A percentile compares a stretch with the other conserved stretches of the same genome.
phyloP scores from a whole-genome alignment of 257 asterid species.

The Ilex aquifolium region DNA sequence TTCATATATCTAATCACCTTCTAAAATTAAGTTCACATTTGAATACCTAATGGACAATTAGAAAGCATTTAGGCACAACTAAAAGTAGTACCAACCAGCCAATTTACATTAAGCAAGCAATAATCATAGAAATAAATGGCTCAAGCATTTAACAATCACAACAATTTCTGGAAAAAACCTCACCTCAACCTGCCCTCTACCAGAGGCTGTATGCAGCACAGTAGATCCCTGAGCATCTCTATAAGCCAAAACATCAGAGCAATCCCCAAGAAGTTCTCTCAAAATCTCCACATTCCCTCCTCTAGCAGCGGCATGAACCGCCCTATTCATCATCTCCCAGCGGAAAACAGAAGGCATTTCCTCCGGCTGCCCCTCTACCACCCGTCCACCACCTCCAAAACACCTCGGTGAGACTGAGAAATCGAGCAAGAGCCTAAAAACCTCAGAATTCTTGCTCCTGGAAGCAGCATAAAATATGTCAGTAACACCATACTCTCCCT shows the following conservation, averaged over 20 bases:
- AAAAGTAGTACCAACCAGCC: too few relatives aligned
- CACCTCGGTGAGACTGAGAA: slow-evolving; percentile 22
- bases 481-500: slow-evolving; percentile 85
- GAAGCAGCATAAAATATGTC: slow-evolving; percentile 85
- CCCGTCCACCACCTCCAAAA: slow-evolving; percentile 1
- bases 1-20: too few relatives aligned
- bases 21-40: too few relatives aligned
- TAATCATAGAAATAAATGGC: too few relatives aligned
- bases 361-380: slow-evolving; percentile 16
- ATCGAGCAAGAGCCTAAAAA: slow-evolving; percentile 56
- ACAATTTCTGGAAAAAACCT: neutral
- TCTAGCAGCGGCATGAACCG: slow-evolving; percentile 80
- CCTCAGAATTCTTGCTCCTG: slow-evolving; percentile 53
- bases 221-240: slow-evolving; percentile 75
- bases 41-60: too few relatives aligned
- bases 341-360: slow-evolving; percentile 35
- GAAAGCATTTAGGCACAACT: too few relatives aligned
- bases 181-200: slow-evolving; percentile 78
- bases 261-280: slow-evolving; percentile 51
- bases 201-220: slow-evolving; percentile 74
- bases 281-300: slow-evolving; percentile 71
- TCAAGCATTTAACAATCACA: too few relatives aligned
- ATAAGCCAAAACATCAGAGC: slow-evolving; percentile 49
- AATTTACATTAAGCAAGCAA: too few relatives aligned
- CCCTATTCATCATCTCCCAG: slow-evolving; percentile 62